phyloP scores from a whole-genome alignment of 2,329 filamentous ascomycete species.

The Pseudogymnoascus verrucosus region DNA sequence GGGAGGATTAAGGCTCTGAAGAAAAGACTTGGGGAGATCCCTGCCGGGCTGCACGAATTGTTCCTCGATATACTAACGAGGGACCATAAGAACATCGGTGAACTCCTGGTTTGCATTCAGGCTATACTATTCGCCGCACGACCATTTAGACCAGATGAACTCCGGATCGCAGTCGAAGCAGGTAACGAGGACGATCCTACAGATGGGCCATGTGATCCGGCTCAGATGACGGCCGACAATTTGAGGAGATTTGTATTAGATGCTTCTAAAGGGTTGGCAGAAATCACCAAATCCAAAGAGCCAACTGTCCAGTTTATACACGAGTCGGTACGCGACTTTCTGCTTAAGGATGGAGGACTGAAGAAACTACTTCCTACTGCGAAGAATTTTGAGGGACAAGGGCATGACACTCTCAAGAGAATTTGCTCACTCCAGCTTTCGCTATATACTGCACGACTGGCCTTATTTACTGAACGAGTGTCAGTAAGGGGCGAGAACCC shows the following conservation, averaged over 20 bases:
- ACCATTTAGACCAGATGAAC: constrained; percentile 36
- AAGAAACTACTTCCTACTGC: constrained; percentile 24
- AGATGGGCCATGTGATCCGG: constrained; percentile 10
- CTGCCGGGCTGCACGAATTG: constrained; percentile 35
- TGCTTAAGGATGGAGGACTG: constrained; percentile 31
- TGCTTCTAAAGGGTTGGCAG: constrained; percentile 37
- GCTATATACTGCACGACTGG: constrained; percentile 13
- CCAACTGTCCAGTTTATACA: constrained; percentile 35
- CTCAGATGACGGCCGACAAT: constrained; percentile 20
- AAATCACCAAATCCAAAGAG: constrained; percentile 27
- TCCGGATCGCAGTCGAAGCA: constrained; percentile 37
- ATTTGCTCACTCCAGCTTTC: constrained; percentile 22
- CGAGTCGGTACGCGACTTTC: constrained; percentile 34
- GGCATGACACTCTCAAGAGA: constrained; percentile 28
- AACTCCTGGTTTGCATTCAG: constrained; percentile 39
- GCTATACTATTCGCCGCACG: constrained; percentile 44
- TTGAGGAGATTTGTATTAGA: constrained; percentile 31
- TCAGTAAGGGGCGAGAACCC: too few species aligned
- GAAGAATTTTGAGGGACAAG: constrained; percentile 18
- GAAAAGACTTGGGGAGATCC: constrained; percentile 32
- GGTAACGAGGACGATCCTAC: constrained; percentile 19
- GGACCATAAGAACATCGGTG: constrained; percentile 35
- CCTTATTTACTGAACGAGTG: too few species aligned
- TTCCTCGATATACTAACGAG: constrained; percentile 45
- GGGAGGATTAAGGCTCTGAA: constrained; percentile 23